Conservation (phyloP, 345 rosid genomes). For the Gossypium arboreum region DNA sequence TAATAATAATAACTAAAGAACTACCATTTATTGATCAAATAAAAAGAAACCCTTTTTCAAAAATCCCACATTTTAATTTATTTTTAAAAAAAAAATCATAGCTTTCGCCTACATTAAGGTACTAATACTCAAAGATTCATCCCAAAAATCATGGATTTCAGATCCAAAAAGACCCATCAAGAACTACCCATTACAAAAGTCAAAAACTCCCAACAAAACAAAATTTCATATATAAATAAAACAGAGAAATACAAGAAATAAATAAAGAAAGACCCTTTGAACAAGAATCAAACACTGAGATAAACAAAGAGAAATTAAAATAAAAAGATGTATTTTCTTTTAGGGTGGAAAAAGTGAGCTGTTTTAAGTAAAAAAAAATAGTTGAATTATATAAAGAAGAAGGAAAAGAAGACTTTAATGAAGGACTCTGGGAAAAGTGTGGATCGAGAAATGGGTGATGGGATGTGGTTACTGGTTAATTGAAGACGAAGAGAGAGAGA, state of each 20-base stretch:
- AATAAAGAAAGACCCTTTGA: background rate
- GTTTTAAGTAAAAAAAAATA: background rate
- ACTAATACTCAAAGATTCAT: slow-evolving; percentile 5
- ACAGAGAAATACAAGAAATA: background rate
- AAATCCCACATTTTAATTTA: background rate
- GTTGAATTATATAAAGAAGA: slow-evolving; percentile 15
- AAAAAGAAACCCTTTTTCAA: slow-evolving; percentile 4
- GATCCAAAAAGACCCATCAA: slow-evolving; percentile 38
- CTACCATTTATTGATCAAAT: slow-evolving; percentile 27
- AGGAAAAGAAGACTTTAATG: slow-evolving; percentile 14
- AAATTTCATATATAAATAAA: background rate
- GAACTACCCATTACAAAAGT: slow-evolving; percentile 16
- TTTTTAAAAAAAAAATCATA: background rate
- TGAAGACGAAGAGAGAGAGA: background rate
- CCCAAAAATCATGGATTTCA: slow-evolving; percentile 26
- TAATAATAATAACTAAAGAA: background rate
- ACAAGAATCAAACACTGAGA: slow-evolving; percentile 18
- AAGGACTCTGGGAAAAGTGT: background rate
- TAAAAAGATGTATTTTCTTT: background rate
- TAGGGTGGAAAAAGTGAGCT: slow-evolving; percentile 13
- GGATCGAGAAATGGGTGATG: slow-evolving; percentile 27
- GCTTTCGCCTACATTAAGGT: slow-evolving; percentile 6
- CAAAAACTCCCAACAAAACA: slow-evolving; percentile 23
- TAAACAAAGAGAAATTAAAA: slow-evolving; percentile 5
- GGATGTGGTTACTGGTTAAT: slow-evolving; percentile 10